phyloP scores from a whole-genome alignment of 495 filamentous ascomycete species.

The Jackrogersella multiformis region DNA sequence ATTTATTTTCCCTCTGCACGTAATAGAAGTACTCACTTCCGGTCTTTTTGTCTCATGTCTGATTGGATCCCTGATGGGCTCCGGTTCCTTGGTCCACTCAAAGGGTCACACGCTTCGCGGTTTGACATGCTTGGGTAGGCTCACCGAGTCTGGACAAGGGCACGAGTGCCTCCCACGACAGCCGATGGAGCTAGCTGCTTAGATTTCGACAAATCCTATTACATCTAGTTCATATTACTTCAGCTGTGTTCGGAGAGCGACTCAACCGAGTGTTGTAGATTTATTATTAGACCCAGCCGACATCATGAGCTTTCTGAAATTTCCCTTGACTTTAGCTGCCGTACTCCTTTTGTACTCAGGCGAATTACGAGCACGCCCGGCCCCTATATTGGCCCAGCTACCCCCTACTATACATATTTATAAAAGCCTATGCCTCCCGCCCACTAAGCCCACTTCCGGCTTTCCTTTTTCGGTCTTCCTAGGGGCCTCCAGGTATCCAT shows the following conservation, averaged over 20 bases:
- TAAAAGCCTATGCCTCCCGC: constrained; percentile 33
- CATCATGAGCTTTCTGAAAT: constrained; percentile 5
- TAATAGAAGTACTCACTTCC: constrained; percentile 15
- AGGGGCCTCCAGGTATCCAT: not conserved
- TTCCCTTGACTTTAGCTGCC: constrained; percentile 11
- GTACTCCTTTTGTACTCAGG: constrained; percentile 23
- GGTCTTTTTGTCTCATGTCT: constrained; percentile 14
- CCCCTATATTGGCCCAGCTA: constrained; percentile 23
- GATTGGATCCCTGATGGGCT: constrained; percentile 25
- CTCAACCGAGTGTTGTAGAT: constrained; percentile 16
- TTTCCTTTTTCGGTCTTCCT: constrained; percentile 26
- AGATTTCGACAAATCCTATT: constrained; percentile 5
- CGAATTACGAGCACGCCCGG: constrained; percentile 27
- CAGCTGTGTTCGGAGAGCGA: constrained; percentile 8
- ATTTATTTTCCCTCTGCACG: not conserved
- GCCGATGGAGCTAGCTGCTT: constrained; percentile 24
- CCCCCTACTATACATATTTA: constrained; percentile 35
- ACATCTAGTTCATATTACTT: constrained; percentile 1
- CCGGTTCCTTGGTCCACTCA: constrained; percentile 14
- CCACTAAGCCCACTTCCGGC: constrained; percentile 26
- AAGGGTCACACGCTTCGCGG: constrained; percentile 20
- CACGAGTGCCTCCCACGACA: constrained; percentile 15
- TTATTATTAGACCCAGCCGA: constrained; percentile 11
- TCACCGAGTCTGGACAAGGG: constrained; percentile 28
- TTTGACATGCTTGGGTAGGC: constrained; percentile 17